phyloP scores from a whole-genome alignment of 371 early-diverging fungal genomes.

The Mucor racemosus region DNA sequence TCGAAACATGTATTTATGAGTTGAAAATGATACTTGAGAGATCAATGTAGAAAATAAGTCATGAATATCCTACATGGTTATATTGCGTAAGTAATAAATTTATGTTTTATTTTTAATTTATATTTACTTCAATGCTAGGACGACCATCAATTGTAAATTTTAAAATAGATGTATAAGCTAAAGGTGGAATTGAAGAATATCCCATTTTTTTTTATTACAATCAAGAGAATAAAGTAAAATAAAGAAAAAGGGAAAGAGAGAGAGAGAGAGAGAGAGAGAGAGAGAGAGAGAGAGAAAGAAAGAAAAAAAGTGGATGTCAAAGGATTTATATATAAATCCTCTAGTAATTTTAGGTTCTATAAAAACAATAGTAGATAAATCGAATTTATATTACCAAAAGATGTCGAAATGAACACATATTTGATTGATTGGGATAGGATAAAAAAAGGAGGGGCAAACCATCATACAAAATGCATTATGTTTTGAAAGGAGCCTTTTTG shows the following conservation, averaged over 20 bases:
- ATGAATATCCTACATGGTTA: conserved; percentile 25
- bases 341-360: not conserved
- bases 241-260: not conserved
- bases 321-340: not conserved
- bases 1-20: conserved; percentile 42
- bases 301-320: not conserved
- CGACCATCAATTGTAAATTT: conserved; percentile 43
- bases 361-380: not conserved
- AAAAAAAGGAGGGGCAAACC: not conserved
- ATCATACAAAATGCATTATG: not conserved
- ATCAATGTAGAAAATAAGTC: conserved; percentile 28
- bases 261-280: not conserved
- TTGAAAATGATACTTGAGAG: conserved; percentile 8
- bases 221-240: not conserved
- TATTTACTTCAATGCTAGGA: conserved; percentile 37
- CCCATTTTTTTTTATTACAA: not conserved
- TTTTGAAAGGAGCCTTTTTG: not conserved
- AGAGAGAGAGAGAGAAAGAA: not conserved
- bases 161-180: conserved; percentile 34
- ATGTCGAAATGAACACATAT: no score
- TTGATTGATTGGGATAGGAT: not conserved
- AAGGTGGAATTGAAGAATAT: conserved; percentile 1
- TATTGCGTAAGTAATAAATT: not conserved
- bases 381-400: not conserved
- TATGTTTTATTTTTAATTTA: no score